These are phyloP conservation scores for Colletotrichum spinosum DNA, from an alignment of 2,329 filamentous ascomycete genomes.

Conservation along the genomic window DNA sequence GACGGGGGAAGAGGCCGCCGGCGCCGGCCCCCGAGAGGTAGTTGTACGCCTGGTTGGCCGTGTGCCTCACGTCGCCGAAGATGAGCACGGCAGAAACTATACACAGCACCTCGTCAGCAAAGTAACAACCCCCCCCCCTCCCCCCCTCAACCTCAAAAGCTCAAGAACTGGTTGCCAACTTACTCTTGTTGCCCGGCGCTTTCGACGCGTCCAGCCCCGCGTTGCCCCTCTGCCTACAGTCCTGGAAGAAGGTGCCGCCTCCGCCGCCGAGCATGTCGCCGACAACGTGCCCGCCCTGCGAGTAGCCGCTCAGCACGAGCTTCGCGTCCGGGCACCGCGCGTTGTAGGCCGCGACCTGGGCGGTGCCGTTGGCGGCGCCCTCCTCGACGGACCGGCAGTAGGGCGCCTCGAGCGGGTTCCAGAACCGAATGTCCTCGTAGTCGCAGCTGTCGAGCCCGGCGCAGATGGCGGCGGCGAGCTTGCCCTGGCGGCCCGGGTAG, in stretches of 20 bases:
- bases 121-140: no score
- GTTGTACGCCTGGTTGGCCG: conserved; percentile 49
- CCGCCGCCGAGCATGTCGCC: conserved; percentile 51
- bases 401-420: conserved; percentile 43
- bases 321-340: conserved; percentile 52
- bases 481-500: conserved; percentile 45
- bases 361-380: conserved; percentile 48
- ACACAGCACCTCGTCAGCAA: background rate
- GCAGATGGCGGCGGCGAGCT: conserved; percentile 44
- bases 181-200: conserved; percentile 48
- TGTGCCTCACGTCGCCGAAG: conserved; percentile 50
- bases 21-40: conserved; percentile 42
- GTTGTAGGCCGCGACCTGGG: conserved; percentile 53
- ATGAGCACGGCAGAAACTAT: conserved; percentile 48
- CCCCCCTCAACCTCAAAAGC: background rate
- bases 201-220: conserved; percentile 43
- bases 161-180: conserved; percentile 33
- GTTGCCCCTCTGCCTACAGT: conserved; percentile 42
- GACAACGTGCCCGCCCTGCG: conserved; percentile 53
- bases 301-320: conserved; percentile 56
- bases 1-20: conserved; percentile 46
- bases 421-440: conserved; percentile 48
- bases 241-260: conserved; percentile 48
- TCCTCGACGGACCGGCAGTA: conserved; percentile 52
- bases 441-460: conserved; percentile 43